A percentile compares a stretch with the other conserved stretches of the same genome.
phyloP scores from a whole-genome alignment of 139 green algal species.

The Bryopsis sp. region DNA sequence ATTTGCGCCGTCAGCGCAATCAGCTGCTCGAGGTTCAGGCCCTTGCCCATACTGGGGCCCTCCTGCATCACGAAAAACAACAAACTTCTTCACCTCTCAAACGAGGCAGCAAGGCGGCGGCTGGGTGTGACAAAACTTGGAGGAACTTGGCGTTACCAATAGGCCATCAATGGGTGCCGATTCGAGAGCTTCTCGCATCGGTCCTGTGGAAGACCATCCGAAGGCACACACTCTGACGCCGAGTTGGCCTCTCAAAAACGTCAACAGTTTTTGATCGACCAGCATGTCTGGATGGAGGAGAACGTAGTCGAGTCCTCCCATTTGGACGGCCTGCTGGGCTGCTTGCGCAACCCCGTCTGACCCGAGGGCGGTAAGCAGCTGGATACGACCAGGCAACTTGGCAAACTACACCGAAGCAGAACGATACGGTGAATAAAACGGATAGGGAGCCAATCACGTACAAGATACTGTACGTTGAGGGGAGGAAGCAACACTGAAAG shows the following conservation, averaged over 20 bases:
- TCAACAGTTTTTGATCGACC: not conserved
- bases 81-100: not conserved
- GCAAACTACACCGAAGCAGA: conserved; percentile 1
- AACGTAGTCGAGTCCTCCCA: not conserved
- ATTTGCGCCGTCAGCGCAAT: not conserved
- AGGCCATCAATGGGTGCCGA: conserved; percentile 7
- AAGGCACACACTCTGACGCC: not conserved
- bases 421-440: not conserved
- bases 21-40: not conserved
- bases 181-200: not conserved
- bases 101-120: not conserved
- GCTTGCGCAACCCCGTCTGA: not conserved
- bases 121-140: not conserved
- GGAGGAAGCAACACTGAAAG: not conserved
- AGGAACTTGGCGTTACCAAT: not conserved
- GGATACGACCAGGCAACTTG: not conserved
- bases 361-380: conserved; percentile 5
- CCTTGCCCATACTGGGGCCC: conserved; percentile 3
- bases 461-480: not conserved
- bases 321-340: not conserved
- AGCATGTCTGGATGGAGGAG: not conserved
- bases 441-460: not conserved
- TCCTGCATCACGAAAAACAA: not conserved
- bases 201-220: not conserved
- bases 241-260: not conserved